phyloP scores from a whole-genome alignment of 345 rosid genomes.

The Ailanthus altissimus region DNA sequence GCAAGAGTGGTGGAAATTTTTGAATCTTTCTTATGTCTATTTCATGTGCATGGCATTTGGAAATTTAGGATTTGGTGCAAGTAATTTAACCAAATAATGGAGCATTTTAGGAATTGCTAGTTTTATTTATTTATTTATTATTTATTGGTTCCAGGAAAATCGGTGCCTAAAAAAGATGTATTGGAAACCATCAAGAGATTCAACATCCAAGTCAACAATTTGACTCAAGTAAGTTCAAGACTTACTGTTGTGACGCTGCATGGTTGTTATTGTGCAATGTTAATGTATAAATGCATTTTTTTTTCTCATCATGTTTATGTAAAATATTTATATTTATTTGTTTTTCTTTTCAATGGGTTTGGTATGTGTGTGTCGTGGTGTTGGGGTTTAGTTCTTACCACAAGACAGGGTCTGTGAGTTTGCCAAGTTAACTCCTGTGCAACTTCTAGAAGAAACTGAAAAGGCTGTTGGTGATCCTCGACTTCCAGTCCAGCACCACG shows the following conservation, averaged over 20 bases:
- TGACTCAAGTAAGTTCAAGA: conserved; percentile 72
- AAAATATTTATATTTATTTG: neutral
- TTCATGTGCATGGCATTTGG: neutral
- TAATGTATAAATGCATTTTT: neutral
- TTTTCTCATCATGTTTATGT: neutral
- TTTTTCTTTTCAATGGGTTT: neutral
- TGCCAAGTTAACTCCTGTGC: conserved; percentile 91
- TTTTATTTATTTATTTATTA: conserved; percentile 12
- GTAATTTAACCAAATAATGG: neutral
- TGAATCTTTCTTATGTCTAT: neutral
- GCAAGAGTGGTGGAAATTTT: conserved; percentile 3
- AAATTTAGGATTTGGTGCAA: neutral
- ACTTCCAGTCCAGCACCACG: conserved; percentile 72
- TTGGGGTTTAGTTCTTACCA: conserved; percentile 60
- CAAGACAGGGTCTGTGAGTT: conserved; percentile 96
- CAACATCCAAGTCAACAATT: conserved; percentile 96
- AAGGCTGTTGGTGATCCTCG: conserved; percentile 97
- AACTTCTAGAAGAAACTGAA: conserved; percentile 93
- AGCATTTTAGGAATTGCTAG: neutral
- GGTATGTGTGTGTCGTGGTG: neutral
- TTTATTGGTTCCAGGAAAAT: conserved; percentile 51
- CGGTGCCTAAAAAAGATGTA: conserved; percentile 59
- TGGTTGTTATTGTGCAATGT: neutral
- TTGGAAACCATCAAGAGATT: conserved; percentile 59
- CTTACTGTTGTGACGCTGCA: conserved; percentile 8